Base-by-base conservation (phyloP, 805 yeast genomes). In the Zygosaccharomyces kombuchaensis region DNA sequence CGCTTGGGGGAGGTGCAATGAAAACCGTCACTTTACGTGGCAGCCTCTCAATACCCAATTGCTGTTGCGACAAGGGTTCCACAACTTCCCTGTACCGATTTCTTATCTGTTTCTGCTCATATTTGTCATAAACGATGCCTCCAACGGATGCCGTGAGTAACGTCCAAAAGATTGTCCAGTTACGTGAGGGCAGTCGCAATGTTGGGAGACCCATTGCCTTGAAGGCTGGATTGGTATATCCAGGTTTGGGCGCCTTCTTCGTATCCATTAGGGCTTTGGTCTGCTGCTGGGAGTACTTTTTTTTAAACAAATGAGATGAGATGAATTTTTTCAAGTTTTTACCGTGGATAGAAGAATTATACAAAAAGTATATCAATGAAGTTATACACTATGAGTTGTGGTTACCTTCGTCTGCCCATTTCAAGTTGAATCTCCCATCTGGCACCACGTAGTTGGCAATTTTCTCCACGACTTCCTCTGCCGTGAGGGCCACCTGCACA, bases 1-100 rank as follows among this genome's bases (percentile, higher is more conserved):
- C 97, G 57, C 87, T 86, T 16, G 99, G 98, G 7, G 98, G 97
- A n/a, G 99, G 99, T 0, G 96, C 95, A 46, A 90, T 76, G 62
- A 82, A 90, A 1, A 93, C 81, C 1, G 86, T 80, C 38, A 93
- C 70, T 55, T 82, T 86, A 48, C 99, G 75, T 2, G 96, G 87
- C 16, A 76, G 57, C 44, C 74, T 72, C 46, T 77, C 68, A 1
- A 80, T 65, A 2, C 63, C 60, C 35, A 81, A 56, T 13, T 77
- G 75, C 22, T 63, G 71, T 21, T 76, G 61, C 10, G 91, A 78
- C 36, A 76, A 62, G 12, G 64, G 67, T 36, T 78, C 68, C 2
- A 87, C 95, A 41, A 69, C 55, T 14, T 72, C 72, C 72, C 84
- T 80, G 77, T 85, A 87, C 50, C 75, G 71, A 35, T 74, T 67